Evolutionary conservation across 2,329 filamentous ascomycete species (phyloP), one percentile per base, ranked within the genome.

Genomic region (Paecilomyces variotii): DNA sequence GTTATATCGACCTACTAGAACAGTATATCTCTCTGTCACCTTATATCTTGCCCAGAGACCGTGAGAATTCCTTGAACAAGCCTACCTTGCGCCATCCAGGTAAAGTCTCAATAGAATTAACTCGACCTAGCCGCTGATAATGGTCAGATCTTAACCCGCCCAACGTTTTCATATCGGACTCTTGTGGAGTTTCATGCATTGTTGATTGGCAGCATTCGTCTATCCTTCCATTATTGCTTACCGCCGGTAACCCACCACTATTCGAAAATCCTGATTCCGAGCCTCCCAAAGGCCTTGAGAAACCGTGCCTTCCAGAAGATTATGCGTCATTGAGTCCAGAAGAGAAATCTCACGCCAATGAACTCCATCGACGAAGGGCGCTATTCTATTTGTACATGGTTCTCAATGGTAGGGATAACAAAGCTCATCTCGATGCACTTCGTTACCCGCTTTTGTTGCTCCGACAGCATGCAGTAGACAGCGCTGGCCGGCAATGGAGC

Each of bases 161-260:
- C 34, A 68, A 69, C 56, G 56, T 68, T 35, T 66, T 63, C 54
- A 52, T 67, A 1, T 60, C 65, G 2, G 61, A 65, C 19, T 60
- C 62, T 14, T 60, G 60, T 50, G 59, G 60, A 24, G 26, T 67
- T 27, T 61, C 62, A 32, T 66, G 53, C 26, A 63, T 68, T 9
- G 65, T 67, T 51, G 65, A 66, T 53, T 69, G 66, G 68, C 68
- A 70, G 49, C 63, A 70, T 56, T 64, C 65, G 6, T 54, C 54
- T 5, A 52, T 67, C 32, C 57, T 56, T 2, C 64, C 66, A 6
- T 51, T 62, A 12, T 32, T 65, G 4, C 61, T 68, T 10, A 60
- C 57, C 19, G 63, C 64, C 14, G 65, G 65, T 0, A 58, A 65
- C 34, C 65, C 65, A 0, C 59, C 53, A 5, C 10, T 61, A 45